Base-by-base conservation (phyloP, 352 stramenopile species). In the Elongisporangium undulatum region DNA sequence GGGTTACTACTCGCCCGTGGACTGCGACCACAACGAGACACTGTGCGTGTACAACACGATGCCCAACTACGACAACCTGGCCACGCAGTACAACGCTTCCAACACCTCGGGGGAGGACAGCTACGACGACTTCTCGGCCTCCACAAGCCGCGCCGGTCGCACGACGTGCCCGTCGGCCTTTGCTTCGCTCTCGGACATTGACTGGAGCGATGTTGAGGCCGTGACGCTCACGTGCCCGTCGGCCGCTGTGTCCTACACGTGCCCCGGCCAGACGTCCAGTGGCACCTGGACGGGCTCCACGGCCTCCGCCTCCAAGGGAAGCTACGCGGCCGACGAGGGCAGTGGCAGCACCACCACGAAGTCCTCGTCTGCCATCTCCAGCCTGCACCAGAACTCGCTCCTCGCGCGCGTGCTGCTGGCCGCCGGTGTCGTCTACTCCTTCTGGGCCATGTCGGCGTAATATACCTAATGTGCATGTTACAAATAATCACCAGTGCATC, bases 41-140 rank as follows among this genome's bases (percentile, higher is more conserved):
- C 23, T 65, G 50, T 97, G 87, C 64, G 61, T 57, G 20, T 96
- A 83, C 60, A 82, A 81, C 21, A 64, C 61, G 20, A 94, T 92
- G 76, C 89, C 87, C 20, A 92, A 93, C 63, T 96, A 82, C 71
- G 56, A 93, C 22, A 70, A 68, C 56, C 66, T 97, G 8, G 63
- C 72, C 15, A 62, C 61, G 23, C 55, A 85, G 60, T 94, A 88
- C 67, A 85, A 80, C 10, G 56, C 65, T 9, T 72, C 61, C 1
- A 55, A 70, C 53, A 62, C 73, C 24, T 72, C 68, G 10, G 62
- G 68, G 20, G 76, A 87, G 52, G 45, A 51, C 3, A 61, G 26
- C 2, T 69, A 68, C 59, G 59, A 63, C 26, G 63, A 61, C 19
- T 89, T 88, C 53, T 74, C 64, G 8, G 75, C 29, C 9, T 41